Base-by-base conservation (phyloP, 805 yeast species). In the Metschnikowia santaceciliae region DNA sequence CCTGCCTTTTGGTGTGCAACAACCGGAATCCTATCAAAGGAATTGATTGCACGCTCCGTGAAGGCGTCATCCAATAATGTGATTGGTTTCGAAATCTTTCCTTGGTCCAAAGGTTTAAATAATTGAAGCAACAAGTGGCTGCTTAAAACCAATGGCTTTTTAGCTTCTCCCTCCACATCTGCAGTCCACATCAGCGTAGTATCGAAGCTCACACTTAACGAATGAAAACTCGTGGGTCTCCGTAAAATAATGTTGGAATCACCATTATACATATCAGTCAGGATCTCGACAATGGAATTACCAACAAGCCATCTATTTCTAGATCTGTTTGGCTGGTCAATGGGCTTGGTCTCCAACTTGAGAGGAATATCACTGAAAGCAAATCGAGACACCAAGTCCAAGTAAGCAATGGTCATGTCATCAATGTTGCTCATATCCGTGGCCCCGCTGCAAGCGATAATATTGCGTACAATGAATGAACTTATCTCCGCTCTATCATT, bases 1-100 rank as follows among this genome's bases (percentile, higher is more conserved):
- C 96, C 96, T 37, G 86, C 78, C 62, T 89, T 90, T 64, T 84
- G 89, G 58, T 84, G 84, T 42, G 84, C 87, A 4, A 86, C 86
- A 6, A 84, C 82, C 0, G 96, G 95, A 1, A 87, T 81, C 15
- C 90, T 69, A 59, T 89, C 96, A 52, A 90, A 72, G 15, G 82
- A 75, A 5, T 77, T 64, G 17, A 90, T 61, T 0, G 91, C 87
- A 32, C 62, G 73, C 54, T 14, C 74, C 54, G 65, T 76, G 62
- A 62, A 54, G 1, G 73, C 54, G 48, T 81, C 86, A 26, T 78
- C 78, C 6, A 78, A 72, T 8, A 84, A 63, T 2, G 82, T 77
- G 3, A 81, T 55, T 2, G 86, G 86, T 54, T 74, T 76, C 3
- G 61, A 47, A 3, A 59, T 48, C 4, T 59, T 56, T 4, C 58